Percentiles rank a stretch among this genome's conserved stretches.
These are phyloP conservation scores for Hanseniaspora nectarophila DNA, from an alignment of 805 yeast genomes.

Conservation along the genomic window DNA sequence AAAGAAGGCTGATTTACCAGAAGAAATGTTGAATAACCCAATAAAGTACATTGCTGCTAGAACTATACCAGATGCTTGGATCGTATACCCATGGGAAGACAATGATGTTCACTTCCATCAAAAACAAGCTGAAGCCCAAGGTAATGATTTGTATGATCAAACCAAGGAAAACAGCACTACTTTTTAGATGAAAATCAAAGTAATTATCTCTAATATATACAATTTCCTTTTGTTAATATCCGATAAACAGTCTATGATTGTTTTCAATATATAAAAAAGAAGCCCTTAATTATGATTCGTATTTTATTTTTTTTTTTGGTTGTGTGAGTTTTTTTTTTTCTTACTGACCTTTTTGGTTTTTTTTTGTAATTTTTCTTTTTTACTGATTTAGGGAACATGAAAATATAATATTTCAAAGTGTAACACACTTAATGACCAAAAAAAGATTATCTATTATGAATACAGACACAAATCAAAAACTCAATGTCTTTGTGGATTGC, in stretches of 20 bases:
- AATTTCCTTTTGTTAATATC: not conserved
- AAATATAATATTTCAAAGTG: no score
- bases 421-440: no score
- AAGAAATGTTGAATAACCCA: constrained; percentile 45
- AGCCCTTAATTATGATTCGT: not conserved
- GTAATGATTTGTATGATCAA: constrained; percentile 42
- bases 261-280: not conserved
- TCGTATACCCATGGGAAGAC: constrained; percentile 80
- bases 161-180: constrained; percentile 14
- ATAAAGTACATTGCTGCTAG: constrained; percentile 59
- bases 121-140: constrained; percentile 59
- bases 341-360: no score
- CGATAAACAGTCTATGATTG: not conserved
- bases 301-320: not conserved
- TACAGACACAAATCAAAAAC: not conserved
- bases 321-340: no score
- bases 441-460: no score
- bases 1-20: constrained; percentile 61
- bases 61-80: constrained; percentile 69
- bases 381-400: no score
- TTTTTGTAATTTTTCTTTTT: no score
- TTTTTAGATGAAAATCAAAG: constrained; percentile 5
- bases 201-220: not conserved
- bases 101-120: constrained; percentile 65
- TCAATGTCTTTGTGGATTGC: constrained; percentile 81